These are phyloP conservation scores for Paecilomyces niveus DNA, from an alignment of 2,329 filamentous ascomycete species.

Conservation along the genomic window DNA sequence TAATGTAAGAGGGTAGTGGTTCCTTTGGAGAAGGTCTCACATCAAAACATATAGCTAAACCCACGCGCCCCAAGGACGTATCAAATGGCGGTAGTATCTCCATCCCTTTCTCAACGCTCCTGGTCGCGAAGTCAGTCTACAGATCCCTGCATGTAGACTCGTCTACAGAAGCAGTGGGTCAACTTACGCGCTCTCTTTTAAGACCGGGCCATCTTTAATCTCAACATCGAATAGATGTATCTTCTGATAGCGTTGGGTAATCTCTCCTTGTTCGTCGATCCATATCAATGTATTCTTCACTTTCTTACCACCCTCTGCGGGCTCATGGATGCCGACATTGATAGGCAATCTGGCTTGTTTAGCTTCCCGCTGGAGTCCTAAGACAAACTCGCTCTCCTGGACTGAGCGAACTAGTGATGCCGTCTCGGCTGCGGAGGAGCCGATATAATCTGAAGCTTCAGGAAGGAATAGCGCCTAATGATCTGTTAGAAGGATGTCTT, in stretches of 20 bases:
- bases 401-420: slow-evolving; percentile 64
- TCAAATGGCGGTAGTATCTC: slow-evolving; percentile 62
- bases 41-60: slow-evolving; percentile 84
- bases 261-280: slow-evolving; percentile 55
- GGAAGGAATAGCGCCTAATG: slow-evolving; percentile 74
- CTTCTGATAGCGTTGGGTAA: slow-evolving; percentile 70
- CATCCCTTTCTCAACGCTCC: slow-evolving; percentile 61
- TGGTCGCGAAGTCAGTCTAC: slow-evolving; percentile 8
- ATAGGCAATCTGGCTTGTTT: slow-evolving; percentile 59
- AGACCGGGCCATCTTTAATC: slow-evolving; percentile 48
- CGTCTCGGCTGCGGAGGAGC: slow-evolving; percentile 58
- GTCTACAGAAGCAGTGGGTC: neutral
- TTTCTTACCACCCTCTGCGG: slow-evolving; percentile 44
- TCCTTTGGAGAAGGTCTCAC: slow-evolving; percentile 22
- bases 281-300: slow-evolving; percentile 61
- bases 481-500: slow-evolving; percentile 2
- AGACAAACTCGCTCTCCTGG: slow-evolving; percentile 63
- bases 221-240: slow-evolving; percentile 79
- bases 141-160: neutral
- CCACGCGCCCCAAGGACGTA: slow-evolving; percentile 68
- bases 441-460: slow-evolving; percentile 87
- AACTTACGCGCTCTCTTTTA: slow-evolving; percentile 54
- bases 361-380: slow-evolving; percentile 65
- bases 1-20: neutral
- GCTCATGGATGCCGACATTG: slow-evolving; percentile 83